Percentiles rank a stretch among this genome's conserved stretches.
Evolutionary conservation across 192 early-diverging fungal genomes (phyloP).

Genomic region (Mortierella hygrophila): DNA sequence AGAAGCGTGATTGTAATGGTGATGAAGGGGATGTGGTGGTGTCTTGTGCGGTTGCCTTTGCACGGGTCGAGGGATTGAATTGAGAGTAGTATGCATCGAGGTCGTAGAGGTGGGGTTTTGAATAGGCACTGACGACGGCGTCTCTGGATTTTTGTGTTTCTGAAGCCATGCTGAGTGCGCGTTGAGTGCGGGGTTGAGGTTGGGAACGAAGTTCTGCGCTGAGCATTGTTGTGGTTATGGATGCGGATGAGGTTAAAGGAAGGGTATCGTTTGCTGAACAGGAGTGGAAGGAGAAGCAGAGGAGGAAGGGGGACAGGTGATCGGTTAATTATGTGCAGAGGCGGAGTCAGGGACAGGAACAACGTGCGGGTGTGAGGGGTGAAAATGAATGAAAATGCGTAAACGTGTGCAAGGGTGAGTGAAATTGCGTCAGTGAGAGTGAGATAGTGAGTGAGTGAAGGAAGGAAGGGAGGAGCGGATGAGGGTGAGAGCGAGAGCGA

Average conservation of each 20-base stretch:
- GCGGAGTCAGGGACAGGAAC: conserved; percentile 14
- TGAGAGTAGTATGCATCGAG: neutral
- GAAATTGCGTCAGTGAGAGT: neutral
- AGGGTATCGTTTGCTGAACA: neutral
- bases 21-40: neutral
- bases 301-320: neutral
- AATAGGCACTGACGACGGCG: neutral
- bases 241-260: neutral
- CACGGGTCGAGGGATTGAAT: neutral
- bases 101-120: neutral
- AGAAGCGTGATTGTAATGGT: neutral
- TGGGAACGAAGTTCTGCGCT: neutral
- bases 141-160: conserved; percentile 17
- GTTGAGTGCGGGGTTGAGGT: conserved; percentile 21
- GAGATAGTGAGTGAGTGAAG: neutral
- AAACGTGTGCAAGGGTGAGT: neutral
- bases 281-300: neutral
- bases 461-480: neutral
- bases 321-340: neutral
- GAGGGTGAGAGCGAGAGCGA: neutral
- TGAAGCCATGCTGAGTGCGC: conserved; percentile 37
- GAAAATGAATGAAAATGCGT: neutral
- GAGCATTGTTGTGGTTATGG: neutral
- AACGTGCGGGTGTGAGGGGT: neutral
- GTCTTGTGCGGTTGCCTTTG: neutral